Percentiles rank a stretch among this genome's conserved stretches.
These are phyloP conservation scores for Aspergillus sp. DNA, from an alignment of 2,329 filamentous ascomycete species.

Conservation along the genomic window DNA sequence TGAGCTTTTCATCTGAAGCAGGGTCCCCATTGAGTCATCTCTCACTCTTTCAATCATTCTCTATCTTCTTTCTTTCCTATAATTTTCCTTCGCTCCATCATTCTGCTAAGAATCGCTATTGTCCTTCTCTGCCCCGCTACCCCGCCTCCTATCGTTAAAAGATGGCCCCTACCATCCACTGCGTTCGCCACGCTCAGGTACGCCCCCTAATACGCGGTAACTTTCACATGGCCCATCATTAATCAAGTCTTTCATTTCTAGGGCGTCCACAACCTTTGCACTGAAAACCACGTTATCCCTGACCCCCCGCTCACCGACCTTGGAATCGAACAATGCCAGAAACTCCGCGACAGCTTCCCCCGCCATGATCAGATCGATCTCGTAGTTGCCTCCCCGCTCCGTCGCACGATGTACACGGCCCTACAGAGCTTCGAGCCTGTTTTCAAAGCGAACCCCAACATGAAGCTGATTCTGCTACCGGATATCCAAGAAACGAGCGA, in stretches of 20 bases:
- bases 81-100: constrained; percentile 2
- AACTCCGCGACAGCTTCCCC: constrained; percentile 64
- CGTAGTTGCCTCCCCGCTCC: constrained; percentile 75
- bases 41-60: not conserved
- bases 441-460: constrained; percentile 45
- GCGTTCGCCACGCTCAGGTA: constrained; percentile 50
- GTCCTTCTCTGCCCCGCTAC: constrained; percentile 19
- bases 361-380: constrained; percentile 65
- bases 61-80: constrained; percentile 1
- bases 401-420: constrained; percentile 77
- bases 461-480: constrained; percentile 66
- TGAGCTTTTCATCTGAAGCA: constrained; percentile 1
- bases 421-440: constrained; percentile 65
- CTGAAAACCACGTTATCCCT: constrained; percentile 68
- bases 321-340: constrained; percentile 72
- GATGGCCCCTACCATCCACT: constrained; percentile 46
- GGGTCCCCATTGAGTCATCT: constrained; percentile 11
- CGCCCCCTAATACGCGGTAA: not conserved
- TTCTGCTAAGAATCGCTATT: not conserved
- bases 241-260: constrained; percentile 35
- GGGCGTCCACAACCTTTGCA: constrained; percentile 76
- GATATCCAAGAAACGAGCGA: constrained; percentile 76
- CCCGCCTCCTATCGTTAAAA: constrained; percentile 21
- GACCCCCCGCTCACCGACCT: constrained; percentile 76
- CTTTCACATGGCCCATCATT: not conserved